Base-by-base conservation (phyloP, 495 filamentous ascomycete species). In the Neurospora sp. region DNA sequence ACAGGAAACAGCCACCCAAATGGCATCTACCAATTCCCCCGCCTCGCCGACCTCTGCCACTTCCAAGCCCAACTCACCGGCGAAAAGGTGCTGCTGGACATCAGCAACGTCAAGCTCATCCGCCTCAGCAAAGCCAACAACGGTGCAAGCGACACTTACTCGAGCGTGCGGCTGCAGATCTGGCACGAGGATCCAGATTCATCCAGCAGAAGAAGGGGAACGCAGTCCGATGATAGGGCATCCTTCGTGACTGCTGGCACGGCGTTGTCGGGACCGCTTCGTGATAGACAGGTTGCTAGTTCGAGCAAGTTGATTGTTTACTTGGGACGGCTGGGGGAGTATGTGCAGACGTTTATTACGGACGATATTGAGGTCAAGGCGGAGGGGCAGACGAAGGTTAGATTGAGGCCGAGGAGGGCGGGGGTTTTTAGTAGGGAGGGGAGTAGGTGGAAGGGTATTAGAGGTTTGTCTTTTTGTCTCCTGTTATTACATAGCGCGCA, bases 41-140 rank as follows among this genome's bases (percentile, higher is more conserved):
- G 69, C n/a, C 5, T 18, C 4, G 5, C 39, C 75, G 79, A 80
- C 18, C 75, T 82, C 1, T 80, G 79, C 74, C 75, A 79, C 69
- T 81, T 82, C 69, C 80, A 82, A 70, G 79, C 77, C 4, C 75
- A 75, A n/a, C 79, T 82, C 35, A 82, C 80, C 0, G 72, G 74
- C 41, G 77, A 82, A 39, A 78, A 78, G 37, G 80, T 82, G 0
- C 77, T 82, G 4, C 76, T 82, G 2, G 80, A 82, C 54, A 81
- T 82, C 23, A 71, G 75, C 31, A 77, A 73, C 71, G 79, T 80
- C 27, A 80, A 78, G 48, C 73, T 80, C 8, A 75, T 82, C 20
- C 75, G 71, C 11, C 69, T 82, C 2, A 69, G 46, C 72, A 74
- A 70, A 39, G 76, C 76, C 1, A 74, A 72, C 73, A 76, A 59